Percentiles rank a stretch among this genome's conserved stretches.
These are phyloP conservation scores for Artemisia argyi DNA, from an alignment of 129 eudicot species.

Conservation along the genomic window DNA sequence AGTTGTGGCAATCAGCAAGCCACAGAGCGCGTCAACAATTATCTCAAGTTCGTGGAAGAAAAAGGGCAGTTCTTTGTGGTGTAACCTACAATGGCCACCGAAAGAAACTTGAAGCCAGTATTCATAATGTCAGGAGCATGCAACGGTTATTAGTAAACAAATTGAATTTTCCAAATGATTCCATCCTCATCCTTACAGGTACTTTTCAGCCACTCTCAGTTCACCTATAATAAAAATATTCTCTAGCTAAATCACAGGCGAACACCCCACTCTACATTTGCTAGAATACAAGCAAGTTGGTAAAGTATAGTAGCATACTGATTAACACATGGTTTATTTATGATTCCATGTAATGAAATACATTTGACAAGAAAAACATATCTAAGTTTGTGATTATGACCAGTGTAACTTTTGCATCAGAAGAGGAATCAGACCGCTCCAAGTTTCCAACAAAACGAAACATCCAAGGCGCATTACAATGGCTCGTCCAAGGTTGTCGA, in stretches of 20 bases:
- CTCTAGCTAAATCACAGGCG: too few species aligned
- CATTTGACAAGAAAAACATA: neutral
- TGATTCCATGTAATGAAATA: neutral
- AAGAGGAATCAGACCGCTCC: conserved; percentile 50
- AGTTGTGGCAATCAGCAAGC: neutral
- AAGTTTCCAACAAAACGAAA: conserved; percentile 60
- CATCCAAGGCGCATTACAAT: conserved; percentile 47
- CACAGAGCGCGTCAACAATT: too few species aligned
- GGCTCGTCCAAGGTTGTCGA: conserved; percentile 63
- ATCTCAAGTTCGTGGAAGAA: conserved; percentile 35
- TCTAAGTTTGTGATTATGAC: conserved; percentile 5
- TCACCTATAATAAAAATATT: too few species aligned
- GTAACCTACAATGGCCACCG: conserved; percentile 58
- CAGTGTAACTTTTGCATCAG: conserved; percentile 21
- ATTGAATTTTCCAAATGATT: conserved; percentile 46
- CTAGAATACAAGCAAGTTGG: too few species aligned
- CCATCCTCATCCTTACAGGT: conserved; percentile 72
- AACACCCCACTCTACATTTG: too few species aligned
- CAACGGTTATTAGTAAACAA: conserved; percentile 42
- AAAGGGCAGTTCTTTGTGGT: conserved; percentile 68
- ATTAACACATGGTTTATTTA: neutral
- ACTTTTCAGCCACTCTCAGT: neutral
- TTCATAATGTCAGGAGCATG: conserved; percentile 50
- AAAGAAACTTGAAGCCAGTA: conserved; percentile 59
- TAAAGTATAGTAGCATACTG: neutral